Evolutionary conservation across 2,329 filamentous ascomycete species (phyloP), one percentile per base, ranked within the genome.

Genomic region (Epichloe uncinata): DNA sequence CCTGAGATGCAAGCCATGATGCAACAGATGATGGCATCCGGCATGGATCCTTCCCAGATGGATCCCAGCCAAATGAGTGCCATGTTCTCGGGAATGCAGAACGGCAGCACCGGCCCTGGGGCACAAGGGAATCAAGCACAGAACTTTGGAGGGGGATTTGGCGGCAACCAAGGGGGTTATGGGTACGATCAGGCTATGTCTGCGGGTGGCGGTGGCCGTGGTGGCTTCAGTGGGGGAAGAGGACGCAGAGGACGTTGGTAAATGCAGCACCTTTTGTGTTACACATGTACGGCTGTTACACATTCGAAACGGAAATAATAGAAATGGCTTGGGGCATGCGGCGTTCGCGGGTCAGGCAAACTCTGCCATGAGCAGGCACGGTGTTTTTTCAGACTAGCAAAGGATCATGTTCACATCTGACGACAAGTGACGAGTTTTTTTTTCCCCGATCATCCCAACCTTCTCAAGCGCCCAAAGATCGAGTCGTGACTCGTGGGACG

Each of bases 1-100:
- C 74, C 79, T 0, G 80, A 83, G 60, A 82, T 84, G 77, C 79
- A 83, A 61, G 70, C 72, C 43, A 81, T 83, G 76, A 80, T 84
- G 77, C 79, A 83, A 63, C 79, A 83, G 63, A 82, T 84, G 78
- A 82, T 83, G 75, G 72, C 74, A 1, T 71, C 72, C 1, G 80
- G 79, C 20, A 79, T 83, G 69, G 80, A 84, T 55, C 78, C 79
- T 38, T 79, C 72, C 53, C 79, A 83, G 65, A 82, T 84, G 78
- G 80, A 84, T 53, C 74, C 78, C 37, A 69, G 67, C 34, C 65
- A 75, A 51, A 75, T 80, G 69, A 71, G 71, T 13, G 70, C 73
- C 60, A 81, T 83, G 77, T 82, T 80, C 57, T 69, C 72, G 0
- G 72, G 73, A 34, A 79, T 79, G 73, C 75, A 78, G 57, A 70